phyloP scores from a whole-genome alignment of 306 rosid genomes.

The Prunus mongolica region DNA sequence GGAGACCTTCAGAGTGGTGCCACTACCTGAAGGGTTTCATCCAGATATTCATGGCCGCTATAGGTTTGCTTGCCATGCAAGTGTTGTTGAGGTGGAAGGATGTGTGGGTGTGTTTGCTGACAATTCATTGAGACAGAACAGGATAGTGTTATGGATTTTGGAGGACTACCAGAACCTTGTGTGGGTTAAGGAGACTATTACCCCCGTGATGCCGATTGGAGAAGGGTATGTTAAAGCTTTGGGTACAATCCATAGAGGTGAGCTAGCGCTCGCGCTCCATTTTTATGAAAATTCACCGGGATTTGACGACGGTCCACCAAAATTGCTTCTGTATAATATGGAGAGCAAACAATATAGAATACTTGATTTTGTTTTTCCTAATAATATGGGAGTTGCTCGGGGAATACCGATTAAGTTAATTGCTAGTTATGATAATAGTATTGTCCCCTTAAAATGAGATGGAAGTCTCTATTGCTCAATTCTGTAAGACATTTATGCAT shows the following conservation, averaged over 20 bases:
- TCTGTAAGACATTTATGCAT: no score
- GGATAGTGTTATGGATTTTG: neutral
- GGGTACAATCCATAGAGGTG: neutral
- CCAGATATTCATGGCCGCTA: fast-evolving
- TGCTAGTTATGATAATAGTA: neutral
- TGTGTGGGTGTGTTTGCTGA: neutral
- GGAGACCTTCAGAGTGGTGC: neutral
- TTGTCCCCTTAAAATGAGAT: neutral
- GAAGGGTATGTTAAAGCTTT: neutral
- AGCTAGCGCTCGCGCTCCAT: neutral
- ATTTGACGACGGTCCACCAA: neutral
- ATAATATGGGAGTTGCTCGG: neutral
- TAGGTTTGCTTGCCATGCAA: neutral
- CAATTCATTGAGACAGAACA: neutral
- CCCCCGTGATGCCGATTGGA: neutral
- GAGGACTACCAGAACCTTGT: neutral
- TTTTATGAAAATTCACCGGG: fast-evolving
- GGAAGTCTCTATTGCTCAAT: no score
- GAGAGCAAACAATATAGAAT: neutral
- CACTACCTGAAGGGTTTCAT: neutral
- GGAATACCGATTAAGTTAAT: neutral
- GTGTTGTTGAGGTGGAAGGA: neutral
- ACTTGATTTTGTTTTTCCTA: neutral
- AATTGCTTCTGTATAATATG: neutral
- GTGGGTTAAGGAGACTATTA: neutral